phyloP scores from a whole-genome alignment of 371 early-diverging fungal species.

The Mucor racemosus region DNA sequence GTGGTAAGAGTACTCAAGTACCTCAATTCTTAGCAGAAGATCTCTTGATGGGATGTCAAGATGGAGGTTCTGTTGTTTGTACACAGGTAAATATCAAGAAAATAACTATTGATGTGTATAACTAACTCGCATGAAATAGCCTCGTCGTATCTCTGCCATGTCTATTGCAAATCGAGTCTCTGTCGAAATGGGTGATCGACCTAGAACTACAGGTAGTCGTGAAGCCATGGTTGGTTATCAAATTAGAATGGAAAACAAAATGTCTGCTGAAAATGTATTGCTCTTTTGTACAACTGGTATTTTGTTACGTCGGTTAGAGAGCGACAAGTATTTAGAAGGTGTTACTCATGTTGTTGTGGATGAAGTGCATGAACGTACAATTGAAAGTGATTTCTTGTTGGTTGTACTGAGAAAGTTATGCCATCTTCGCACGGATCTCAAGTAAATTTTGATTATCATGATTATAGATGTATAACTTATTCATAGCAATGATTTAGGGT shows the following conservation, averaged over 20 bases:
- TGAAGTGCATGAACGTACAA: slow-evolving; percentile 86
- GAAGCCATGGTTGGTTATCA: slow-evolving; percentile 83
- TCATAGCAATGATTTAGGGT: slow-evolving; percentile 33
- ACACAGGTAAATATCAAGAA: slow-evolving; percentile 69
- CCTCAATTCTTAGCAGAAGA: slow-evolving; percentile 86
- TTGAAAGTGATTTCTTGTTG: slow-evolving; percentile 85
- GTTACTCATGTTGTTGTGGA: slow-evolving; percentile 82
- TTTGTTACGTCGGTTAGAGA: slow-evolving; percentile 69
- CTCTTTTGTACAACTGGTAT: slow-evolving; percentile 83
- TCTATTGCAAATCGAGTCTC: slow-evolving; percentile 92
- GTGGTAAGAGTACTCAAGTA: slow-evolving; percentile 94
- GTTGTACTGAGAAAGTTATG: slow-evolving; percentile 63
- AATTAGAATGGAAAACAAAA: slow-evolving; percentile 74
- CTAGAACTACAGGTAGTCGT: slow-evolving; percentile 51
- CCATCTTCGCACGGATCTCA: slow-evolving; percentile 57
- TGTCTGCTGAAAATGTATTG: slow-evolving; percentile 61
- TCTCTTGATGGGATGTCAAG: slow-evolving; percentile 37
- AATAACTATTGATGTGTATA: slow-evolving; percentile 3
- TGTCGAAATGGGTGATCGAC: slow-evolving; percentile 71
- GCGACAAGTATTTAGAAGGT: slow-evolving; percentile 61
- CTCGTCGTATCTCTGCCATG: slow-evolving; percentile 94
- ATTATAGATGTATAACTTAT: background rate
- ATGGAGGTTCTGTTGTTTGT: slow-evolving; percentile 70
- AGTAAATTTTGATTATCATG: slow-evolving; percentile 41
- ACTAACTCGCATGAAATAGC: slow-evolving; percentile 36